Evolutionary conservation across 2,329 filamentous ascomycete genomes (phyloP), one percentile per base, ranked within the genome.

Genomic region (Claviceps cyperi): DNA sequence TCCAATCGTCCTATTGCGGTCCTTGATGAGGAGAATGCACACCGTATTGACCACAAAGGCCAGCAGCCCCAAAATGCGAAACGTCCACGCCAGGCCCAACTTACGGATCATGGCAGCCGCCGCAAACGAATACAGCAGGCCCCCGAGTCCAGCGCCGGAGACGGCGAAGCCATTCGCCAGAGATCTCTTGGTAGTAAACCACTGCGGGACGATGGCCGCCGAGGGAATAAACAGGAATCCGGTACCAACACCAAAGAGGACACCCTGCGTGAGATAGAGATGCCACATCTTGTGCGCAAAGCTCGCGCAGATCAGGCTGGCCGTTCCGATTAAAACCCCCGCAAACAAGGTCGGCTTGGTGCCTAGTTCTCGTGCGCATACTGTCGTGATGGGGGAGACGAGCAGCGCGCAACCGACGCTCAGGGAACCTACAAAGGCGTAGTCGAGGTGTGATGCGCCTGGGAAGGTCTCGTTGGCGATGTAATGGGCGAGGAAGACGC

Each of bases 241-340:
- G 75, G 91, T 83, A 3, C 85, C 86, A 21, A 83, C 63, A n/a
- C 86, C 86, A 54, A 91, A 90, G 49, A 80, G 77, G 2, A 90
- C 60, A 4, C 86, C 86, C 60, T 91, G 86, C 5, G 75, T 77
- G 0, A 91, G 73, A 51, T 89, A 81, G 0, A 92, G 72, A 37
- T 91, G 85, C 82, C 84, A 90, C 51, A 86, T 81, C 50, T 77
- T 60, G 15, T 62, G 69, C 0, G 83, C 76, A 57, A 88, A 89
- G 14, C 80, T 84, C 7, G 86, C 84, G 1, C 77, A 78, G 43
- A 89, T 75, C 53, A 90, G 74, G 21, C 78, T 80, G 8, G 70
- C 66, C 0, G 80, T 74, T 62, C 86, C 77, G 45, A 90, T 68
- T 1, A 78, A 62, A 2, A 81, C 73, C 13, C 86, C 86, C 15